These are phyloP conservation scores for Pseudevernia furfuracea DNA, from an alignment of 495 filamentous ascomycete genomes.

Conservation along the genomic window DNA sequence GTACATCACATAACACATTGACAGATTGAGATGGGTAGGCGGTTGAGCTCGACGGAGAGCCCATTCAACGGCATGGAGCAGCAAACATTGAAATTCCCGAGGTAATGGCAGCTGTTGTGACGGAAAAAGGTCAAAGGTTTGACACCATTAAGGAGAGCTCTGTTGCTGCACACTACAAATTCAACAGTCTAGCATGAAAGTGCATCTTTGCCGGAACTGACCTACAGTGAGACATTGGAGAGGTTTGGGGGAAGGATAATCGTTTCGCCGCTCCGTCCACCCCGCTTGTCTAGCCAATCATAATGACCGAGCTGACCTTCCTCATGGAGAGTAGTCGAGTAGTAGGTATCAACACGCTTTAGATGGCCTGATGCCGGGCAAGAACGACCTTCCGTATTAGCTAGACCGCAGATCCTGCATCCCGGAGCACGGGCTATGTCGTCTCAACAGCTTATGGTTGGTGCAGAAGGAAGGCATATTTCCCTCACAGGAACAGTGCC, in stretches of 20 bases:
- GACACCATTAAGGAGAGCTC: too few relatives aligned
- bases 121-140: too few relatives aligned
- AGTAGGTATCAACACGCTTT: background rate
- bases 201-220: too few relatives aligned
- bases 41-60: background rate
- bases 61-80: conserved; percentile 6
- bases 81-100: too few relatives aligned
- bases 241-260: too few relatives aligned
- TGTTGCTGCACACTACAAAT: too few relatives aligned
- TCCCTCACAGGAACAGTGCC: background rate
- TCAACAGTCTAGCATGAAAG: too few relatives aligned
- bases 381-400: background rate
- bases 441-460: background rate
- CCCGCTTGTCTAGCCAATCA: background rate
- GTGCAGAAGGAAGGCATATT: background rate
- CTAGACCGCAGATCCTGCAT: background rate
- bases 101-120: too few relatives aligned
- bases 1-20: background rate
- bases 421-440: background rate
- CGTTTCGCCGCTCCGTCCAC: background rate
- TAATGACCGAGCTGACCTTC: conserved; percentile 4
- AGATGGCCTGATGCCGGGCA: background rate
- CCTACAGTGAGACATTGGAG: too few relatives aligned
- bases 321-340: background rate
- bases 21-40: background rate